A percentile compares a stretch with the other conserved stretches of the same genome.
These are phyloP conservation scores for Drechslerella dactyloides DNA, from an alignment of 2,329 filamentous ascomycete genomes.

Conservation along the genomic window DNA sequence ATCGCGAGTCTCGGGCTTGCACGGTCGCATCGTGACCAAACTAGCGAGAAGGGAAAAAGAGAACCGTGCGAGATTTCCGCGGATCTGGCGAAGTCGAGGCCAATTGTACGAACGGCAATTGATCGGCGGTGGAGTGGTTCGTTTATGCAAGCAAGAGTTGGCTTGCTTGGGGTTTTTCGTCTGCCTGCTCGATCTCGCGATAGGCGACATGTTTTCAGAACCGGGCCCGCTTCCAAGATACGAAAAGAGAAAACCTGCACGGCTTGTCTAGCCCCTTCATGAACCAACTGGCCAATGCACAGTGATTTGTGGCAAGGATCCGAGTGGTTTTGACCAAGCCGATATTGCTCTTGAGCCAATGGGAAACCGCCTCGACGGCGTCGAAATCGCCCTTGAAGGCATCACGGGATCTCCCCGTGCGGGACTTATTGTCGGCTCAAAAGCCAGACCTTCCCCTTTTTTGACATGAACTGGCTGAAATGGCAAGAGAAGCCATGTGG, in stretches of 20 bases:
- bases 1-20: conserved; percentile 12
- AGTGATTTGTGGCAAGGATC: conserved; percentile 38
- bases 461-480: conserved; percentile 43
- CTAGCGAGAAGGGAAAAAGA: background rate
- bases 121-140: conserved; percentile 41
- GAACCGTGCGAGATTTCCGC: conserved; percentile 5
- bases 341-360: conserved; percentile 17
- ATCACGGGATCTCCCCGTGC: conserved; percentile 50
- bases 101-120: conserved; percentile 38
- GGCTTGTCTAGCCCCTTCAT: background rate
- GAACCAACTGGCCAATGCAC: conserved; percentile 9
- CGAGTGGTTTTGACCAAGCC: conserved; percentile 9
- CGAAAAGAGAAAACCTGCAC: background rate
- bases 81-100: conserved; percentile 28
- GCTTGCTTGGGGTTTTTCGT: conserved; percentile 39
- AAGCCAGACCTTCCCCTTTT: conserved; percentile 45
- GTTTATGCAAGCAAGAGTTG: conserved; percentile 45
- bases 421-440: conserved; percentile 46
- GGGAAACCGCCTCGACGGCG: conserved; percentile 24
- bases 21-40: conserved; percentile 9
- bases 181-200: conserved; percentile 46
- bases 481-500: conserved; percentile 50
- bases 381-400: conserved; percentile 27
- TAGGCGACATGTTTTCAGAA: conserved; percentile 40
- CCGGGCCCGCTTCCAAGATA: conserved; percentile 6